phyloP scores from a whole-genome alignment of 345 rosid genomes.

The Eucalyptus curtisii region DNA sequence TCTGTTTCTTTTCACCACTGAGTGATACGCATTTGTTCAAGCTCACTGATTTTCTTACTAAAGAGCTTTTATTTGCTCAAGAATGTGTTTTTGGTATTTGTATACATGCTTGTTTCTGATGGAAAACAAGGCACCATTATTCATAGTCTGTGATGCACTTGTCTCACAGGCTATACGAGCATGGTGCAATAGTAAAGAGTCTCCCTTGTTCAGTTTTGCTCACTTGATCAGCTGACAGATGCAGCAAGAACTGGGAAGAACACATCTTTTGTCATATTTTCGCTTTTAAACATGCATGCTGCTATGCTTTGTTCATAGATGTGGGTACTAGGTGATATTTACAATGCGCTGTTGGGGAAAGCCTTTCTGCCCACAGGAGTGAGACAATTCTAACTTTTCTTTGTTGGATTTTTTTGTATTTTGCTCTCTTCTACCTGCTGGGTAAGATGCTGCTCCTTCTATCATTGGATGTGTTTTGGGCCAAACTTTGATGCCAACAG shows the following conservation, averaged over 20 bases:
- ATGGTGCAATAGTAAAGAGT: neutral
- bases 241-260: neutral
- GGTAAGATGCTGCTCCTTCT: neutral
- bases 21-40: neutral
- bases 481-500: neutral
- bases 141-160: neutral
- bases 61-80: neutral
- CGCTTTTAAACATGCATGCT: neutral
- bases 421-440: neutral
- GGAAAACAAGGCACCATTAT: neutral
- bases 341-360: neutral
- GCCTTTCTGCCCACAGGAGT: neutral
- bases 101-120: neutral
- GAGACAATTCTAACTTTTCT: neutral
- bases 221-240: neutral
- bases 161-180: slow-evolving; percentile 1
- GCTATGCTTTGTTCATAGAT: neutral
- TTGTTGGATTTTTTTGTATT: neutral
- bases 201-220: neutral
- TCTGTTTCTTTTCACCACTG: neutral
- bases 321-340: neutral
- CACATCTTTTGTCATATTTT: neutral
- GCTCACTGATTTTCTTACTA: neutral
- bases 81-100: neutral
- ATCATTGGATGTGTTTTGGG: neutral